Percentiles rank a stretch among this genome's conserved stretches.
Evolutionary conservation across 2,329 filamentous ascomycete species (phyloP).

Genomic region (Exophiala viscosa): DNA sequence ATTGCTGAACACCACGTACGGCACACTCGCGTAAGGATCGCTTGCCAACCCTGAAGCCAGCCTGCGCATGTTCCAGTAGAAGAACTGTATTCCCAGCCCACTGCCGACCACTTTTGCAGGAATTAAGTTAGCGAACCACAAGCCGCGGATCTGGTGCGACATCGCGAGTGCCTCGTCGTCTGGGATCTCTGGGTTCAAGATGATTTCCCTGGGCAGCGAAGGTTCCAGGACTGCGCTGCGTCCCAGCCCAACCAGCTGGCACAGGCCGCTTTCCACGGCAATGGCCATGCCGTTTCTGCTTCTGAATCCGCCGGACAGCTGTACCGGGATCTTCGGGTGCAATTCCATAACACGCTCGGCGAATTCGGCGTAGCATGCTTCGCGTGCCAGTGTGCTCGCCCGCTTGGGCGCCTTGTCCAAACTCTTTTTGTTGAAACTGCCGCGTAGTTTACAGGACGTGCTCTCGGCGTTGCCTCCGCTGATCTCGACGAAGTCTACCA

Average conservation of each 20-base stretch:
- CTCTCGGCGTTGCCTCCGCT: constrained; percentile 53
- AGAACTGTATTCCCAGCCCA: constrained; percentile 31
- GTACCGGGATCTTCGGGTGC: constrained; percentile 1
- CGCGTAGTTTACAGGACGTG: constrained; percentile 1
- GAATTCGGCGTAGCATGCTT: constrained; percentile 7
- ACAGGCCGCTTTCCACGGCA: constrained; percentile 45
- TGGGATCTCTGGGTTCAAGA: constrained; percentile 20
- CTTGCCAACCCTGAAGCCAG: constrained; percentile 31
- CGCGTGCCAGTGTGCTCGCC: constrained; percentile 1
- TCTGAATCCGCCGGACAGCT: constrained; percentile 61
- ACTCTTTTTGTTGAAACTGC: constrained; percentile 1
- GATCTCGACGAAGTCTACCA: constrained; percentile 65
- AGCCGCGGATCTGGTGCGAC: constrained; percentile 32
- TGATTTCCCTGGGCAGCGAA: constrained; percentile 33
- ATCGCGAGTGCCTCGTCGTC: constrained; percentile 29
- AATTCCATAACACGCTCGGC: constrained; percentile 3
- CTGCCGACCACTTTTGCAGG: constrained; percentile 34
- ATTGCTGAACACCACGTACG: constrained; percentile 8
- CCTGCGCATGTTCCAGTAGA: constrained; percentile 36
- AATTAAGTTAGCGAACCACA: constrained; percentile 33
- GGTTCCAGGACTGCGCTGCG: constrained; percentile 46
- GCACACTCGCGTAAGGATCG: constrained; percentile 32
- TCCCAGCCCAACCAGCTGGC: constrained; percentile 50
- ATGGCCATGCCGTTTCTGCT: constrained; percentile 49
- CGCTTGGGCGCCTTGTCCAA: background rate